These are phyloP conservation scores for Trichosporon sp. DNA, from an alignment of 1,284 basidiomycete genomes.

Conservation along the genomic window DNA sequence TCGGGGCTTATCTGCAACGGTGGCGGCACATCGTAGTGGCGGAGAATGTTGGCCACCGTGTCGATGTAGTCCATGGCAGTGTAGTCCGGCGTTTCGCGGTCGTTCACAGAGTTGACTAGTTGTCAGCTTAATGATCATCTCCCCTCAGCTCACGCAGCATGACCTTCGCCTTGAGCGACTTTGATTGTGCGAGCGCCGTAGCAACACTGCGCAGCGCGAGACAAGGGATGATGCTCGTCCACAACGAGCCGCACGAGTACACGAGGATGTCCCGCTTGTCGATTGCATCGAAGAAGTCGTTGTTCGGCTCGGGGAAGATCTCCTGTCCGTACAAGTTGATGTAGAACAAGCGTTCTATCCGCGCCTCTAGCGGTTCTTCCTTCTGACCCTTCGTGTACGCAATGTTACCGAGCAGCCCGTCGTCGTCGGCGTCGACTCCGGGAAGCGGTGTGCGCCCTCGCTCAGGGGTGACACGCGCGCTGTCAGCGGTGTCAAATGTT, in stretches of 20 bases:
- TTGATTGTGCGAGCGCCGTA: conserved; percentile 73
- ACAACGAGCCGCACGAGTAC: conserved; percentile 89
- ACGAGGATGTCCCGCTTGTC: conserved; percentile 71
- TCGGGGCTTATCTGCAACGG: conserved; percentile 62
- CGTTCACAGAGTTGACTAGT: conserved; percentile 82
- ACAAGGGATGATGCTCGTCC: conserved; percentile 93
- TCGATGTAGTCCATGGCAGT: conserved; percentile 83
- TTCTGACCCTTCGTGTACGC: conserved; percentile 56
- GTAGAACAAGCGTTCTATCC: conserved; percentile 76
- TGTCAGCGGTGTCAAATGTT: conserved; percentile 52
- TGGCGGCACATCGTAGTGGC: conserved; percentile 62
- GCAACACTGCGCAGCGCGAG: conserved; percentile 82
- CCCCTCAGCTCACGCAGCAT: conserved; percentile 68
- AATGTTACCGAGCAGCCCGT: conserved; percentile 57
- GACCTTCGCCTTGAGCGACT: conserved; percentile 74
- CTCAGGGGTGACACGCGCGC: conserved; percentile 32
- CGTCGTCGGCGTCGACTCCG: conserved; percentile 57
- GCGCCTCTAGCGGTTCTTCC: conserved; percentile 66
- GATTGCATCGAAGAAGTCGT: conserved; percentile 72
- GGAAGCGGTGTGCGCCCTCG: conserved; percentile 22
- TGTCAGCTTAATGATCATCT: conserved; percentile 1
- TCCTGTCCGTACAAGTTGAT: conserved; percentile 90
- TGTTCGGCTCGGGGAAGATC: conserved; percentile 84
- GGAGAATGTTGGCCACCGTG: conserved; percentile 71
- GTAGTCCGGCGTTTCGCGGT: conserved; percentile 87